Percentiles rank a stretch among this genome's conserved stretches.
Evolutionary conservation across 2,329 filamentous ascomycete species (phyloP).

Genomic region (Pestalotiopsis sp.): DNA sequence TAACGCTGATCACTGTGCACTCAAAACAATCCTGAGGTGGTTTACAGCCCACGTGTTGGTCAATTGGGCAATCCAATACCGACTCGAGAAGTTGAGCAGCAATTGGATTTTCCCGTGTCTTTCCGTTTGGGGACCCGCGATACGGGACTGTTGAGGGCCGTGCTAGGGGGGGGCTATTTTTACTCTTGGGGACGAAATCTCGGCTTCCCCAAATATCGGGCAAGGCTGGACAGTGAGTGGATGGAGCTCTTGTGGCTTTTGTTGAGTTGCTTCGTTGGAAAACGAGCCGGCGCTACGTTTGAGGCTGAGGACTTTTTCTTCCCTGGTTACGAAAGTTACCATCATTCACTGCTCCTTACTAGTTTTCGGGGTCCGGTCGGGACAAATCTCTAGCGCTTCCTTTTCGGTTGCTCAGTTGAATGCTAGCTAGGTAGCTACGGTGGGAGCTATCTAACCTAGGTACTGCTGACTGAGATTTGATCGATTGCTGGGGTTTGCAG

Average conservation of each 20-base stretch:
- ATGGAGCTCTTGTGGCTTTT: conserved; percentile 5
- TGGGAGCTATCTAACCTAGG: not conserved
- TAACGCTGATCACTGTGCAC: not conserved
- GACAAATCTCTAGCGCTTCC: not conserved
- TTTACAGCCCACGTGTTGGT: not conserved
- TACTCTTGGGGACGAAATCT: not conserved
- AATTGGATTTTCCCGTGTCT: not conserved
- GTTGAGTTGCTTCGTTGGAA: conserved; percentile 1
- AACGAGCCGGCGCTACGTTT: not conserved
- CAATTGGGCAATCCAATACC: not conserved
- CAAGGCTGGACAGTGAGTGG: conserved; percentile 5
- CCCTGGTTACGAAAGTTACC: not conserved
- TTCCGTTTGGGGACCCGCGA: conserved; percentile 6
- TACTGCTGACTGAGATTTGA: not conserved
- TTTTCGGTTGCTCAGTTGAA: not conserved
- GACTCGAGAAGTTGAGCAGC: not conserved
- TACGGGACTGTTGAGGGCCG: conserved; percentile 12
- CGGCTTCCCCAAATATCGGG: conserved; percentile 11
- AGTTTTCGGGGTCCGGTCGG: not conserved
- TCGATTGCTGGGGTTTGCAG: not conserved
- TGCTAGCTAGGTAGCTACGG: not conserved
- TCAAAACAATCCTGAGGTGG: not conserved
- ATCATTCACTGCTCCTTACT: not conserved
- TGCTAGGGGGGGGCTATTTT: not conserved
- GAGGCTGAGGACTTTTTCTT: not conserved